A percentile compares a stretch with the other conserved stretches of the same genome.
These are phyloP conservation scores for Paecilomyces fulvus DNA, from an alignment of 2,329 filamentous ascomycete genomes.

Conservation along the genomic window DNA sequence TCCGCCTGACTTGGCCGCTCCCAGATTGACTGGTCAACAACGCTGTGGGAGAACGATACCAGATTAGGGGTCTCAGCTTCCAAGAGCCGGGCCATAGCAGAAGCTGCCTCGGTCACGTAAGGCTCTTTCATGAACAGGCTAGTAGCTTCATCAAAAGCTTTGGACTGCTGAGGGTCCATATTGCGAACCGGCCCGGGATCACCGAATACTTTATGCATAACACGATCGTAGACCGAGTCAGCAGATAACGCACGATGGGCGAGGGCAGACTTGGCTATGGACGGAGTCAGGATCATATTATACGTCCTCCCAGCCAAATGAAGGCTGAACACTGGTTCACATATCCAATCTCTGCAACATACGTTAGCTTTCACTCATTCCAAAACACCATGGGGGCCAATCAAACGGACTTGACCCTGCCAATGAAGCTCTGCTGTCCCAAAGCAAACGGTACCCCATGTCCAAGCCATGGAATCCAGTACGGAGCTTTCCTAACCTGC, in stretches of 20 bases:
- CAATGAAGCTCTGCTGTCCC: slow-evolving; percentile 37
- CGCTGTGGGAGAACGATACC: slow-evolving; percentile 50
- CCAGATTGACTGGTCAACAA: slow-evolving; percentile 56
- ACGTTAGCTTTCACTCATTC: slow-evolving; percentile 11
- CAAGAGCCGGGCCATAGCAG: slow-evolving; percentile 29
- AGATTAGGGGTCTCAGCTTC: slow-evolving; percentile 45
- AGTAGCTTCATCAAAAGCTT: slow-evolving; percentile 30
- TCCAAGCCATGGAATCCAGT: slow-evolving; percentile 53
- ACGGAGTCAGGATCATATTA: slow-evolving; percentile 43
- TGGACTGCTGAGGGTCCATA: slow-evolving; percentile 24
- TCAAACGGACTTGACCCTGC: slow-evolving; percentile 29
- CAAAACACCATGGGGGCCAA: background rate
- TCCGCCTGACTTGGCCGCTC: slow-evolving; percentile 45
- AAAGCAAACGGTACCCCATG: slow-evolving; percentile 44
- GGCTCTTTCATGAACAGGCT: slow-evolving; percentile 40
- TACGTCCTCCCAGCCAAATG: slow-evolving; percentile 43
- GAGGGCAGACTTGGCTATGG: slow-evolving; percentile 36
- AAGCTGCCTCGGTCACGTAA: slow-evolving; percentile 35
- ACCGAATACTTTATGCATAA: slow-evolving; percentile 36
- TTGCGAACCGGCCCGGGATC: slow-evolving; percentile 30
- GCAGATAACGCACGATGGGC: slow-evolving; percentile 19
- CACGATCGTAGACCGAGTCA: slow-evolving; percentile 22
- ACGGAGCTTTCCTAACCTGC: slow-evolving; percentile 44
- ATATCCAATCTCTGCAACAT: slow-evolving; percentile 23
- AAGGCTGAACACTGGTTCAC: slow-evolving; percentile 40